A percentile compares a stretch with the other conserved stretches of the same genome.
Evolutionary conservation across 2,329 filamentous ascomycete species (phyloP).

Genomic region (Phyllosticta citriasiana): DNA sequence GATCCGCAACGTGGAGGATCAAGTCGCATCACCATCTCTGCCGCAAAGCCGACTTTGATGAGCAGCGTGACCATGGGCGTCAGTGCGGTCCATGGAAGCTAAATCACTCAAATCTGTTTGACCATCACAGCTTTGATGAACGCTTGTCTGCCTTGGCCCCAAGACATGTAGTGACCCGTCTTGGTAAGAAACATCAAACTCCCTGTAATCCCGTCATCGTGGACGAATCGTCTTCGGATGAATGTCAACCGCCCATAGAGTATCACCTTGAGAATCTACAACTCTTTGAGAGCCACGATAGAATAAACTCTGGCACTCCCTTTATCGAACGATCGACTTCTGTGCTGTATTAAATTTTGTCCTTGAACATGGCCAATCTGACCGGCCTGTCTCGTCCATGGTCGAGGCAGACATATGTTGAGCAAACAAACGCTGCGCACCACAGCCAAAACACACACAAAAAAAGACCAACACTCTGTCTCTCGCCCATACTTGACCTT

Average conservation of each 20-base stretch:
- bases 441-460: background rate
- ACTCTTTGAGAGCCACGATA: no score
- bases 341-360: no score
- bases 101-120: background rate
- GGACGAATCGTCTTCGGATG: no score
- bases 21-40: background rate
- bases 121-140: background rate
- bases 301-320: no score
- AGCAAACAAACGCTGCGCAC: background rate
- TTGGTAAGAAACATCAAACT: background rate
- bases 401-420: background rate
- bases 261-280: no score
- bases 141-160: background rate
- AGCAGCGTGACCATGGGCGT: background rate
- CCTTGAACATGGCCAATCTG: no score
- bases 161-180: background rate
- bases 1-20: background rate
- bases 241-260: no score
- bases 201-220: no score
- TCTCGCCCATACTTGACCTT: background rate
- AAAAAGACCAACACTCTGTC: background rate
- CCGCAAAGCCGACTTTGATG: background rate
- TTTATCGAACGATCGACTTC: no score
- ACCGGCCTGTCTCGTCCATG: no score
- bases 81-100: background rate